Evolutionary conservation across 805 yeast species (phyloP).

Genomic region (Jamesozyma rosinii): DNA sequence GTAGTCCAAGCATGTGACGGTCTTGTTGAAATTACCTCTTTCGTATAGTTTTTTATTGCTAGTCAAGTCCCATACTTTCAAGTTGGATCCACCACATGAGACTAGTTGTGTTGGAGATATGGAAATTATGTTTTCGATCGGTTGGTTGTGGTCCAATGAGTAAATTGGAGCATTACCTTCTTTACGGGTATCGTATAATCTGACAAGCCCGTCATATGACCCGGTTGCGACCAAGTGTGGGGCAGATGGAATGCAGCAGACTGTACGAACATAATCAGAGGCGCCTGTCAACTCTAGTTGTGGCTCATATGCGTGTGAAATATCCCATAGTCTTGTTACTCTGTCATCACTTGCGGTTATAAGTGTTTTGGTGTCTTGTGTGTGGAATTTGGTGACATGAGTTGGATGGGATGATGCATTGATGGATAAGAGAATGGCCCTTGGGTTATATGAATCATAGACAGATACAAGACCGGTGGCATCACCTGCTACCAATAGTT

Average conservation of each 20-base stretch:
- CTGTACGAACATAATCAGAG: conserved; percentile 80
- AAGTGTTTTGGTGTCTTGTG: conserved; percentile 51
- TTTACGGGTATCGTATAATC: conserved; percentile 74
- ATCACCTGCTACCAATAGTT: conserved; percentile 86
- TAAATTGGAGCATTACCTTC: conserved; percentile 43
- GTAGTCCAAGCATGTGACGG: conserved; percentile 66
- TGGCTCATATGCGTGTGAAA: conserved; percentile 69
- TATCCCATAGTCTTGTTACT: conserved; percentile 78
- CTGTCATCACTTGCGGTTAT: conserved; percentile 90
- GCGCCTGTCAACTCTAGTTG: conserved; percentile 61
- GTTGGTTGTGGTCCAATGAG: conserved; percentile 61
- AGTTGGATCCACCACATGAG: conserved; percentile 71
- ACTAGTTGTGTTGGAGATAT: conserved; percentile 63
- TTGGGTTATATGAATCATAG: conserved; percentile 73
- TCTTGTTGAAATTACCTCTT: conserved; percentile 81
- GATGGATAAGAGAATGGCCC: conserved; percentile 69
- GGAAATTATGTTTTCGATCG: conserved; percentile 79
- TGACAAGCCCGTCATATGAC: conserved; percentile 80
- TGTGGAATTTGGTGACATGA: conserved; percentile 86
- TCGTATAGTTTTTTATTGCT: conserved; percentile 57
- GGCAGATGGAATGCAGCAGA: conserved; percentile 63
- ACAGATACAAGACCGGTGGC: conserved; percentile 89
- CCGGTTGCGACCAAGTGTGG: conserved; percentile 84
- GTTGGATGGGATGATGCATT: conserved; percentile 82
- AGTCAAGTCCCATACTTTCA: conserved; percentile 88